Conservation (phyloP, 2,329 filamentous ascomycete species). For the Fonsecaea multimorphosa region DNA sequence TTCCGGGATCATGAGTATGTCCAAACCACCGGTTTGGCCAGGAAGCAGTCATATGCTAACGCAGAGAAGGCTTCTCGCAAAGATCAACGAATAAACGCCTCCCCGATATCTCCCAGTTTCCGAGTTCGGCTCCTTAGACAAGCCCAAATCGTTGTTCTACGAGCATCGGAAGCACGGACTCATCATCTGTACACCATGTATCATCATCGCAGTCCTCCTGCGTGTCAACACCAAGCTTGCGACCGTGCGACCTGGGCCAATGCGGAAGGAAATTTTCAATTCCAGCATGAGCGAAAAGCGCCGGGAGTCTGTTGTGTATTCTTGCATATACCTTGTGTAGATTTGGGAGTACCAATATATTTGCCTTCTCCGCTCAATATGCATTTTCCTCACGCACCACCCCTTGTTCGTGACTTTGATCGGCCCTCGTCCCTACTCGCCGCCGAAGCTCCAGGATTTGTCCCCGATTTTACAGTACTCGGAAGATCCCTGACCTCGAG, state of each 20-base stretch:
- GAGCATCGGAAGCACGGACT: slow-evolving; percentile 4
- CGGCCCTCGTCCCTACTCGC: slow-evolving; percentile 15
- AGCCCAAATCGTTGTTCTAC: background rate
- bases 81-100: slow-evolving; percentile 88
- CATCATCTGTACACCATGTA: slow-evolving; percentile 35
- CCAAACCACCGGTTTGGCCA: background rate
- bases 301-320: slow-evolving; percentile 19
- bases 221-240: slow-evolving; percentile 10
- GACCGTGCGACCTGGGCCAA: slow-evolving; percentile 16
- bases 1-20: slow-evolving; percentile 99
- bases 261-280: slow-evolving; percentile 15
- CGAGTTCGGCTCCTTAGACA: slow-evolving; percentile 2
- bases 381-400: slow-evolving; percentile 8
- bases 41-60: slow-evolving; percentile 14
- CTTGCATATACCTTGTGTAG: slow-evolving; percentile 33
- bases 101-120: slow-evolving; percentile 1
- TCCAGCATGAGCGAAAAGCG: slow-evolving; percentile 27
- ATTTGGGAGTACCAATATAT: slow-evolving; percentile 26
- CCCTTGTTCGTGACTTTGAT: slow-evolving; percentile 29
- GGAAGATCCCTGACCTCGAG: slow-evolving; percentile 38
- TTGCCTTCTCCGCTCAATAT: slow-evolving; percentile 33
- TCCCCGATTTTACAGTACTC: background rate
- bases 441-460: slow-evolving; percentile 5
- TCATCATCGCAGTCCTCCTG: slow-evolving; percentile 21
- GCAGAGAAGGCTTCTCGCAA: slow-evolving; percentile 80